A percentile compares a stretch with the other conserved stretches of the same genome.
Evolutionary conservation across 2,329 filamentous ascomycete genomes (phyloP).

Genomic region (Penicillium sp.): DNA sequence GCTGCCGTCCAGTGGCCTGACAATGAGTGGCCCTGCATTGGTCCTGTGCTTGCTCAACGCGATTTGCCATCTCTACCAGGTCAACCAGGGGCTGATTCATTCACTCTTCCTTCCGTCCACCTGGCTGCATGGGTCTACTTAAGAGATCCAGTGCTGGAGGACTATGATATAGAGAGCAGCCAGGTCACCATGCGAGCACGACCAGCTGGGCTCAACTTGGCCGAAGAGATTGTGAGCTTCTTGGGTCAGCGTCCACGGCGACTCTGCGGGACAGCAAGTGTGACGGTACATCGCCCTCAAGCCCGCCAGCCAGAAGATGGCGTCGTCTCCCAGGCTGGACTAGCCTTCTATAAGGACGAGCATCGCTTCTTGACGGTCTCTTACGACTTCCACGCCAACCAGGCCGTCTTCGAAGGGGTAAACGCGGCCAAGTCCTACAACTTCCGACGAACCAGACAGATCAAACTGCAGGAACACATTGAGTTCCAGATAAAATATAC

Average conservation of each 20-base stretch:
- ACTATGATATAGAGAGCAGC: not conserved
- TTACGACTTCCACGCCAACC: not conserved
- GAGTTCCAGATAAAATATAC: conserved; percentile 6
- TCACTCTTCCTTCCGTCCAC: not conserved
- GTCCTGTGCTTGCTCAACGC: not conserved
- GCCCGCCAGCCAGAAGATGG: not conserved
- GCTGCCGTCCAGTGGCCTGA: conserved; percentile 4
- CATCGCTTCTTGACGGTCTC: conserved; percentile 9
- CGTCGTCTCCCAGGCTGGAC: not conserved
- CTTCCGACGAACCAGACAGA: not conserved
- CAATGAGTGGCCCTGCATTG: conserved; percentile 6
- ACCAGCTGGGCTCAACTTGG: not conserved
- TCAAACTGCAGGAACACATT: not conserved
- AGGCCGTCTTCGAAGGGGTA: not conserved
- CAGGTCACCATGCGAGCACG: conserved; percentile 1
- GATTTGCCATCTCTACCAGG: not conserved
- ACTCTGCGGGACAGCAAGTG: not conserved
- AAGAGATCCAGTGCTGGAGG: conserved; percentile 5
- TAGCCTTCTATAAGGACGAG: conserved; percentile 14
- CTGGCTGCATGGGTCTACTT: conserved; percentile 8
- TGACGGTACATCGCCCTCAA: not conserved
- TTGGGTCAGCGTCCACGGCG: conserved; percentile 8
- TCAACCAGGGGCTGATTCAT: not conserved
- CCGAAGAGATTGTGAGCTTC: not conserved
- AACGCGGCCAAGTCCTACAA: conserved; percentile 5